Evolutionary conservation across 2,329 filamentous ascomycete genomes (phyloP).

Genomic region (Colletotrichum cuscutae): DNA sequence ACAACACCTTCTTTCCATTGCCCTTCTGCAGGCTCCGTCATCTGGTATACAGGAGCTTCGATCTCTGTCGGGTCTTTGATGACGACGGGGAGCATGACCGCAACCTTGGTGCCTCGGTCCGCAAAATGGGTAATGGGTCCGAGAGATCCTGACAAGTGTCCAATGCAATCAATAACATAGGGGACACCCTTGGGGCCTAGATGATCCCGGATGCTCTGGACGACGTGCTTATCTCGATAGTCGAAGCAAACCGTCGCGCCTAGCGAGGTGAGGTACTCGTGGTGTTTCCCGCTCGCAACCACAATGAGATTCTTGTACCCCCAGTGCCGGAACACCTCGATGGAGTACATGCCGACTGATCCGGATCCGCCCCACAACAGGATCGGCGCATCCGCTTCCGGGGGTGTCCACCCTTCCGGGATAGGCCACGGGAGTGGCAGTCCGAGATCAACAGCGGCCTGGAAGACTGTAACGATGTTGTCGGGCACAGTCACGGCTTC

Average conservation of each 20-base stretch:
- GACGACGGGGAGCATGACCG: conserved; percentile 70
- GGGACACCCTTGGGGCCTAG: conserved; percentile 45
- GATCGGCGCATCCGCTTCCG: conserved; percentile 49
- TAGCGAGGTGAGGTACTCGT: conserved; percentile 52
- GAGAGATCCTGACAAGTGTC: conserved; percentile 57
- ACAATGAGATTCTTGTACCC: conserved; percentile 63
- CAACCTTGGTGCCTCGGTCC: conserved; percentile 59
- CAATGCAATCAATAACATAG: conserved; percentile 67
- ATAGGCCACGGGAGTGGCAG: conserved; percentile 68
- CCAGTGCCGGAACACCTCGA: conserved; percentile 63
- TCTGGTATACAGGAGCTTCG: conserved; percentile 61
- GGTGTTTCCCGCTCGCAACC: conserved; percentile 57
- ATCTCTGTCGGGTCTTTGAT: conserved; percentile 60
- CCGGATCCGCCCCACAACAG: conserved; percentile 64
- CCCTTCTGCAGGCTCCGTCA: conserved; percentile 56
- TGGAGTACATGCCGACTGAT: conserved; percentile 60
- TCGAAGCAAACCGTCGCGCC: conserved; percentile 60
- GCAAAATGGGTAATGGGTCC: conserved; percentile 62
- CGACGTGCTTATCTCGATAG: conserved; percentile 51
- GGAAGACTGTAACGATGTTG: conserved; percentile 69
- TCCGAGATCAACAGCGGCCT: conserved; percentile 62
- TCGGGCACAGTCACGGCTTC: conserved; percentile 65
- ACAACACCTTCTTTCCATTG: conserved; percentile 64
- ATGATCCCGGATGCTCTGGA: conserved; percentile 46
- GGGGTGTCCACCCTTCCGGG: conserved; percentile 51